Base-by-base conservation (phyloP, 129 eudicot genomes). In the Flaveria bidentis region DNA sequence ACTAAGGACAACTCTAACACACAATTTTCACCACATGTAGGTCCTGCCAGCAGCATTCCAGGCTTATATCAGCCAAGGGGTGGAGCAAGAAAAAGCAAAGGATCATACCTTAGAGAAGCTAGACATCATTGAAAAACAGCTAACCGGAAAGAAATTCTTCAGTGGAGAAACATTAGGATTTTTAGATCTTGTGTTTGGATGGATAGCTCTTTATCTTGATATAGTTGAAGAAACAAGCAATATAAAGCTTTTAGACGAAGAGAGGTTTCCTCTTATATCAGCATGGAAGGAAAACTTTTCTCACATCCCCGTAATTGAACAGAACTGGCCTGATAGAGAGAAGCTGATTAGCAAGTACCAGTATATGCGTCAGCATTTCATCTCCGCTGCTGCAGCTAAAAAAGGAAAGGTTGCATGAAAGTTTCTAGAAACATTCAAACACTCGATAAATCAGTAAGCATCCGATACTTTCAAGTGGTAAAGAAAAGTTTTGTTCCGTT, bases 111-210 rank as follows among this genome's bases (percentile, higher is more conserved):
- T 65, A 39, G 71, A 70, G 46, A 69, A 82, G 72, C 76, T 86
- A 51, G 77, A 81, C 70, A 30, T 78, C 14, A 46, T 89, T 0
- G 91, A 86, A 75, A 76, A 82, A 44, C 80, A 72, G 22, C 83
- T 86, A 1, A 44, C 79, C 7, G 91, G 83, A 26, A 86, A 86
- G 75, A 82, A 80, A 75, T 89, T 74, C 81, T 86, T 89, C 12
- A 80, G 83, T 1, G 96, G 96, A 44, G 82, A 84, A 36, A 77
- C 63, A 33, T 72, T 84, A 17, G 69, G 69, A 63, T 63, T 30
- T n/a, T 30, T 63, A 30, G 69, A 63, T 63, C 69, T 63, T 16
- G 69, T 63, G 69, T 63, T 63, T 30, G 69, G 69, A 63, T 63
- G 69, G 69, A 63, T 63, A 14, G 69, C 69, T 2, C 23, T 63